Evolutionary conservation across 495 filamentous ascomycete genomes (phyloP).

Genomic region (Trichocladium antarcticum): DNA sequence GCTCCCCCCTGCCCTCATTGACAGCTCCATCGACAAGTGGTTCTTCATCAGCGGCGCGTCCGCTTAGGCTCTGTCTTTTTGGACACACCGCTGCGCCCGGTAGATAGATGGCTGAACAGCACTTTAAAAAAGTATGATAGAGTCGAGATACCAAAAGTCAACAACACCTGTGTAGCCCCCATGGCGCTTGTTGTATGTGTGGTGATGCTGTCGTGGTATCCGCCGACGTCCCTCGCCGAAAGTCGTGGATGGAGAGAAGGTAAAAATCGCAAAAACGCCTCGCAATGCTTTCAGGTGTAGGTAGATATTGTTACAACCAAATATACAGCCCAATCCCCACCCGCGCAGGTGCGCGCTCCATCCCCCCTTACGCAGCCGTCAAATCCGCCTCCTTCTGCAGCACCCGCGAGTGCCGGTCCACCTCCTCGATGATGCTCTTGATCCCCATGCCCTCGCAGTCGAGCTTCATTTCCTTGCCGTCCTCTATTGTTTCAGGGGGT

Average conservation of each 20-base stretch:
- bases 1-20: conserved; percentile 74
- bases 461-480: conserved; percentile 65
- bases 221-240: not conserved
- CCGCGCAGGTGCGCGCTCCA: not conserved
- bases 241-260: no score
- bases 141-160: not conserved
- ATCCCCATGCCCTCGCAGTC: conserved; percentile 68
- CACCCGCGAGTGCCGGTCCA: conserved; percentile 74
- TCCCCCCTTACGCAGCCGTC: conserved; percentile 38
- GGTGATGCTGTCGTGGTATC: not conserved
- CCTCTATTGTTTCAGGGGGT: conserved; percentile 41
- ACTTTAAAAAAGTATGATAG: conserved; percentile 1
- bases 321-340: not conserved
- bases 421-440: conserved; percentile 76
- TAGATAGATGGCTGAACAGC: not conserved
- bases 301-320: not conserved
- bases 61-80: conserved; percentile 40
- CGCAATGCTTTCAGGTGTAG: conserved; percentile 5
- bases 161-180: not conserved
- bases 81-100: not conserved
- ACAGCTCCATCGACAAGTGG: conserved; percentile 98
- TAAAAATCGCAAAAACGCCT: conserved; percentile 11
- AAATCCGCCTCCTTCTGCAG: conserved; percentile 75
- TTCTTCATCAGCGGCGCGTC: conserved; percentile 99
- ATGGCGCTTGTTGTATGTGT: not conserved